Base-by-base conservation (phyloP, 2,329 filamentous ascomycete genomes). In the Fusarium devonianum region DNA sequence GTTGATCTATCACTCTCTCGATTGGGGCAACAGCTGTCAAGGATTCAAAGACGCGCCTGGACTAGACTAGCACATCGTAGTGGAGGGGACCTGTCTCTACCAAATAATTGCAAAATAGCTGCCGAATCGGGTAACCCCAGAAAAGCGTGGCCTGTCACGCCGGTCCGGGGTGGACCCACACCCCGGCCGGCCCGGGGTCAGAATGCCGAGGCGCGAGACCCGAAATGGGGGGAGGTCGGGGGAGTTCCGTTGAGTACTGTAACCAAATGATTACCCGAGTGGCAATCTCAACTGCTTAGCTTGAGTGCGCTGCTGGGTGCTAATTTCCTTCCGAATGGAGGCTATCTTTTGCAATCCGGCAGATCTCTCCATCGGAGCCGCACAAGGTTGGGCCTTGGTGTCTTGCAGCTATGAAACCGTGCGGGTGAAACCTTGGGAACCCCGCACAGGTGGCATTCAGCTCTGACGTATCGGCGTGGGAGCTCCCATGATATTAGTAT, bases 71-170 rank as follows among this genome's bases (percentile, higher is more conserved):
- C 4, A 4, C 8, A 25, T 25, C 22, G 9, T 25, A 11, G 22
- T 4, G 22, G 22, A 17, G 2, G 12, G 10, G 12, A 34, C 42
- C 37, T 33, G 29, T 17, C 35, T 25, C n/a, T n/a, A n/a, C n/a
- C 33, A 8, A 32, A 36, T 9, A 13, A n/a, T n/a, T 47, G 57
- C 38, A 54, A 44, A 48, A 36, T 8, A 44, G 28, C 44, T 60
- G 29, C 53, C 41, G 30, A 19, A 60, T 51, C 3, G n/a, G 38
- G 57, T 28, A 54, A 26, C 22, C n/a, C n/a, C n/a, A n/a, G n/a
- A 19, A 32, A 9, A 40, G 8, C 7, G 7, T 21, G 12, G 26
- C 21, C 18, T 16, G 8, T 26, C 7, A 22, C 36, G 25, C 53
- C 44, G 25, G 26, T 41, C 32, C 38, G 53, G 57, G 37, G 21